phyloP scores from a whole-genome alignment of 108 stramenopile species.

The Cyclotella atomus region DNA sequence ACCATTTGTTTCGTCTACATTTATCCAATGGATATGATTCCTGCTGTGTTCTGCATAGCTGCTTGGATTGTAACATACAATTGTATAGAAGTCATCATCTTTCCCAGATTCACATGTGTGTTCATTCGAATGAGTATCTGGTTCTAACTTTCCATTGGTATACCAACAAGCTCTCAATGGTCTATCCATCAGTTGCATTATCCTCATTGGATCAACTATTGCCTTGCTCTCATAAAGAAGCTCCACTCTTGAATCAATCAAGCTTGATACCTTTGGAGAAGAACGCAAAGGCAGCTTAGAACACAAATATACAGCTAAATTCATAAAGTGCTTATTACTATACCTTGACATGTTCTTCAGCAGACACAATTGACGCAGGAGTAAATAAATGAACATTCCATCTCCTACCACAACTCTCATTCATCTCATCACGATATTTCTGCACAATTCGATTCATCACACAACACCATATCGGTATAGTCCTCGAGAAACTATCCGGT shows the following conservation, averaged over 20 bases:
- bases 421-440: slow-evolving; percentile 46
- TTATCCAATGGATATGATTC: slow-evolving; percentile 43
- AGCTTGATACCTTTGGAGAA: slow-evolving; percentile 47
- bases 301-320: no score
- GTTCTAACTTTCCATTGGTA: slow-evolving; percentile 5
- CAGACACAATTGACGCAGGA: slow-evolving; percentile 54
- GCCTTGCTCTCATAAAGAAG: slow-evolving; percentile 57
- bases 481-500: slow-evolving; percentile 76
- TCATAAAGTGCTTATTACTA: no score
- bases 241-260: slow-evolving; percentile 64
- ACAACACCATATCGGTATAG: slow-evolving; percentile 81
- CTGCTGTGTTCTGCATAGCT: slow-evolving; percentile 11
- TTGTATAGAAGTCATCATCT: slow-evolving; percentile 33
- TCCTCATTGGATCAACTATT: slow-evolving; percentile 54
- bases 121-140: slow-evolving; percentile 4
- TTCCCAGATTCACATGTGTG: background rate
- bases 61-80: slow-evolving; percentile 67
- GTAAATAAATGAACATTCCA: slow-evolving; percentile 63
- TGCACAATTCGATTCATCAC: slow-evolving; percentile 67
- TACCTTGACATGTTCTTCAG: slow-evolving; percentile 60
- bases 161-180: slow-evolving; percentile 41
- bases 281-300: no score
- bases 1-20: background rate
- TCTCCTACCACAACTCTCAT: background rate
- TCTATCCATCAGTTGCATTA: slow-evolving; percentile 22